phyloP scores from a whole-genome alignment of 2,329 filamentous ascomycete species.

The Herpotrichia juniperi region DNA sequence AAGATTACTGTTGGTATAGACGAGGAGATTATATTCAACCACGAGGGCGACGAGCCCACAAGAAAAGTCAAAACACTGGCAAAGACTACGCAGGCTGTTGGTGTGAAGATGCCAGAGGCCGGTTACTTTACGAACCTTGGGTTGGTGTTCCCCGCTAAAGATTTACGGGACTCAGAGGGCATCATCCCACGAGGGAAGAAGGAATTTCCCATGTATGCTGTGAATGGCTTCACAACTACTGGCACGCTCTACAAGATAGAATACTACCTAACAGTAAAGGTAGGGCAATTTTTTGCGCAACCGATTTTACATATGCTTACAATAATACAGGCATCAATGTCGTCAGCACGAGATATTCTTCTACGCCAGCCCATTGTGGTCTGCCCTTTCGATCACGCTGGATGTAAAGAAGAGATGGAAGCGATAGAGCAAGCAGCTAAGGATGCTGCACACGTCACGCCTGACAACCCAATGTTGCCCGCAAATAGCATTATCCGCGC shows the following conservation, averaged over 20 bases:
- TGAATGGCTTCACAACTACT: constrained; percentile 90
- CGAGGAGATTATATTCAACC: constrained; percentile 98
- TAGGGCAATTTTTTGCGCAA: constrained; percentile 48
- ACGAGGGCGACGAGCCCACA: constrained; percentile 92
- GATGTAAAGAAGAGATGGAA: constrained; percentile 98
- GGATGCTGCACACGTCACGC: constrained; percentile 86
- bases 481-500: constrained; percentile 81
- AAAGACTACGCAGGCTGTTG: constrained; percentile 81
- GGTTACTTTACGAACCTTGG: constrained; percentile 94
- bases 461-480: constrained; percentile 91
- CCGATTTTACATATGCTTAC: constrained; percentile 15
- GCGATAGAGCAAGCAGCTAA: constrained; percentile 95
- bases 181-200: constrained; percentile 84
- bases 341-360: constrained; percentile 84
- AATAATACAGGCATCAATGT: constrained; percentile 77
- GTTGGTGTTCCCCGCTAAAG: constrained; percentile 87
- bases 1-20: constrained; percentile 94
- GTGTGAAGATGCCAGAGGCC: constrained; percentile 83
- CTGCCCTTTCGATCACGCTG: constrained; percentile 91
- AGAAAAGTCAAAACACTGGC: constrained; percentile 87
- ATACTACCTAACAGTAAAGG: constrained; percentile 94
- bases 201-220: constrained; percentile 86
- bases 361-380: constrained; percentile 94
- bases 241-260: constrained; percentile 98
- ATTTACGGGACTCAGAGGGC: constrained; percentile 84